Conservation (phyloP, 208 protist species). For the Angomonas ambiguus region DNA sequence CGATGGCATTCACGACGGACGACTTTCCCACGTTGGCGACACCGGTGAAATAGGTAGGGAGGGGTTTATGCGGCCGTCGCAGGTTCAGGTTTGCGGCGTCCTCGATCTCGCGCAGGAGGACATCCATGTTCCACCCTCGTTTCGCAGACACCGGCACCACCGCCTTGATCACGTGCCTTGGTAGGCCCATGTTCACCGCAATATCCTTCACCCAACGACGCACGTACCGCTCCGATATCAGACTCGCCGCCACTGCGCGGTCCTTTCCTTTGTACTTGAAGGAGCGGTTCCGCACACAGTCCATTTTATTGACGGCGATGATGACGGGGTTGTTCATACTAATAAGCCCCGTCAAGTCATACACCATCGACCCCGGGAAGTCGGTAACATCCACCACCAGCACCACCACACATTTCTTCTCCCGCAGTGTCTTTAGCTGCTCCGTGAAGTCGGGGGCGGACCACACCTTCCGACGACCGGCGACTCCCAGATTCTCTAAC, state of each 20-base stretch:
- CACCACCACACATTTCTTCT: conserved; percentile 80
- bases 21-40: conserved; percentile 91
- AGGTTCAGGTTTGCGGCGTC: conserved; percentile 78
- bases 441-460: conserved; percentile 90
- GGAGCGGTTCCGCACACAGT: conserved; percentile 80
- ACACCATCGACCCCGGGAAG: conserved; percentile 89
- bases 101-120: conserved; percentile 70
- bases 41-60: conserved; percentile 87
- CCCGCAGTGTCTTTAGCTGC: conserved; percentile 72
- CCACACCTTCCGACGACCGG: conserved; percentile 75
- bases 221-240: conserved; percentile 74
- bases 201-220: conserved; percentile 80
- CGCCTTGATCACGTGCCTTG: conserved; percentile 56
- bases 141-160: conserved; percentile 86
- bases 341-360: conserved; percentile 84
- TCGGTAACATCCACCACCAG: conserved; percentile 90
- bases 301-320: conserved; percentile 90
- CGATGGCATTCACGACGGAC: conserved; percentile 89
- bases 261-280: conserved; percentile 83
- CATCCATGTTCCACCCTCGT: conserved; percentile 85
- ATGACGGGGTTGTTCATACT: conserved; percentile 92
- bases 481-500: conserved; percentile 79
- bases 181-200: conserved; percentile 74
- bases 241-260: conserved; percentile 51
- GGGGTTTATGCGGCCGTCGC: conserved; percentile 54